Base-by-base conservation (phyloP, 2,329 filamentous ascomycete genomes). In the Curvularia hawaiiensis region DNA sequence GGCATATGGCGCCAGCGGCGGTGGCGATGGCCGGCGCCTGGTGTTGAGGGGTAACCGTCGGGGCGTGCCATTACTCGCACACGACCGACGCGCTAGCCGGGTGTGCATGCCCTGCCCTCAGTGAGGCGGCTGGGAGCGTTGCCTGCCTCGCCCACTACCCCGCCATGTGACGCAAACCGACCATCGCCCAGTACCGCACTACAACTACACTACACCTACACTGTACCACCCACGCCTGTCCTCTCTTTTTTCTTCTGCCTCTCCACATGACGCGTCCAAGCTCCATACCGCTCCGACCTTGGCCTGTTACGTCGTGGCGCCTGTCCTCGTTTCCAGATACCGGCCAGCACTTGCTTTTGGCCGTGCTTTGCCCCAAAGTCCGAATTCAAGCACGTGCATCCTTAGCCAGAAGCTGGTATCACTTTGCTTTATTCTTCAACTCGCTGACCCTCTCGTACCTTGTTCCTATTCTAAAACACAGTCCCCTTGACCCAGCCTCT, bases 31-130 rank as follows among this genome's bases (percentile, higher is more conserved):
- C 60, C 55, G 12, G 26, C 40, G 67, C 59, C 60, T 71, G 69
- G 69, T 73, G 69, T 72, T 72, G 68, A 71, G 67, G 65, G 66
- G 65, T 58, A 47, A 48, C 33, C 22, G 12, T 43, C 52, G 24
- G 53, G 20, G 24, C 33, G 22, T 31, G 20, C 41, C 55, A 54
- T 50, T 49, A 56, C 48, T 56, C 56, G 54, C 52, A 52, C 44
- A 40, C 28, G 12, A 18, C 49, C 24, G 43, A 9, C 7, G 52
- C 18, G 41, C 50, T 56, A 53, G 18, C 12, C 48, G 33, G 40
- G 51, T 33, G 28, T 30, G 30, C 30, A 31, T 28, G 26, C 26
- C 26, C 26, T 28, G 26, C 7, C 26, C 26, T 9, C 39, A 51
- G 39, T 51, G 31, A 31, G 20, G 20, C 31, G 44, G 33, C 43